A percentile compares a stretch with the other conserved stretches of the same genome.
Conservation (phyloP, 73 alveolate species). For the Stentor coeruleus region DNA sequence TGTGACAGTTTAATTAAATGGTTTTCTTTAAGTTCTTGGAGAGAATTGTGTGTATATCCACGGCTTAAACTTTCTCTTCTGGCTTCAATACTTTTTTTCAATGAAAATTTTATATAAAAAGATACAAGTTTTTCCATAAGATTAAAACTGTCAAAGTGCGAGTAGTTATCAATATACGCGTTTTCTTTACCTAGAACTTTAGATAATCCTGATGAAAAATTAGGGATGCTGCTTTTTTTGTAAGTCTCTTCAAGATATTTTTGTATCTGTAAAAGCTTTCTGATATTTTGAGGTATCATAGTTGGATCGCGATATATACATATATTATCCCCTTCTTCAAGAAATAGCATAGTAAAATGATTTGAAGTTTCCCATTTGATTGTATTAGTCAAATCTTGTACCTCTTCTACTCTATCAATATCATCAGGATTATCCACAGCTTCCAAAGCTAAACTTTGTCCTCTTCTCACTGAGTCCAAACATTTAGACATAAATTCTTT, state of each 20-base stretch:
- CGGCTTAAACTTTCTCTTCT: neutral
- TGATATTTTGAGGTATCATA: neutral
- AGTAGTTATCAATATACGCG: neutral
- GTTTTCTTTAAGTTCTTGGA: neutral
- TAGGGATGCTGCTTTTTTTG: too few species aligned
- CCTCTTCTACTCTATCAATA: neutral
- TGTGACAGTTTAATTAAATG: neutral
- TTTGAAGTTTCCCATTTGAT: slow-evolving; percentile 24
- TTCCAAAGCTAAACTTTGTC: neutral
- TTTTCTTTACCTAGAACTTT: neutral
- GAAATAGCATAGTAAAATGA: slow-evolving; percentile 10
- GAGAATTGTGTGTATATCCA: too few species aligned
- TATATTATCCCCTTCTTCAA: neutral
- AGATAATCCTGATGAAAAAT: too few species aligned
- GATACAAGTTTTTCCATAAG: neutral
- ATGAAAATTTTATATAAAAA: neutral
- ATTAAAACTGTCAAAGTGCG: neutral
- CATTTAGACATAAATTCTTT: slow-evolving; percentile 27
- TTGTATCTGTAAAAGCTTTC: neutral
- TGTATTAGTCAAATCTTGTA: neutral
- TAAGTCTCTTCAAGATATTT: neutral
- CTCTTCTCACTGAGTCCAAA: neutral
- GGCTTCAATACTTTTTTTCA: neutral
- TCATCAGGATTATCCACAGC: neutral
- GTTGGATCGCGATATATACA: neutral